Evolutionary conservation across 2,329 filamentous ascomycete species (phyloP), one percentile per base, ranked within the genome.

Genomic region (Cladosporium sp.): DNA sequence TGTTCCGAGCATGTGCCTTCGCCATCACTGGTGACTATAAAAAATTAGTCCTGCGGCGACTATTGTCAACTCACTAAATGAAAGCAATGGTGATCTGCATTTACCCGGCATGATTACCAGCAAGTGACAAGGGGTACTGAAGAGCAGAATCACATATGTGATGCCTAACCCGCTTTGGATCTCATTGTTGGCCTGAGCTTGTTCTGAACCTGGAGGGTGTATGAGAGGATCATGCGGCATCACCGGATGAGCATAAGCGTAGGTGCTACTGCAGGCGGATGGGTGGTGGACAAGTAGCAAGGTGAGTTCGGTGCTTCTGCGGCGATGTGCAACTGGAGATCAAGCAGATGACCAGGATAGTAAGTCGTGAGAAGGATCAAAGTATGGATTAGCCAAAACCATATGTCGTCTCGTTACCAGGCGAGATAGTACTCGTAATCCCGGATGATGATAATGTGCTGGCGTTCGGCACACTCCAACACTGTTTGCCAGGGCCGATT

Each of bases 221-320:
- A 44, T n/a, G 40, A 18, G 12, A n/a, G 18, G 40, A 44, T 44
- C 40, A 44, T 44, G 40, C 40, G 40, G 40, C 40, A 44, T 18
- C 18, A 10, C 40, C 7, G 40, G 18, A 44, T n/a, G 18, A 10
- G 21, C 18, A 44, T 8, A 44, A 40, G 40, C 40, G 40, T 44
- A n/a, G 40, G 3, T 44, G 7, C 40, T 44, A 44, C 40, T 21
- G 40, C 40, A 44, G 40, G 40, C 21, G 7, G 40, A 44, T 21
- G 18, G 18, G 18, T 44, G 40, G 40, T 69, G 62, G 26, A 44
- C n/a, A 10, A 16, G 29, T 59, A n/a, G 62, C 23, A n/a, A 2
- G n/a, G 18, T 10, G 40, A 44, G 40, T 44, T 44, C 40, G 40
- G 40, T 44, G 40, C 40, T 44, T 44, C 40, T 44, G 40, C 40